A percentile compares a stretch with the other conserved stretches of the same genome.
These are phyloP conservation scores for Massariosphaeria phaeospora DNA, from an alignment of 495 filamentous ascomycete genomes.

Conservation along the genomic window DNA sequence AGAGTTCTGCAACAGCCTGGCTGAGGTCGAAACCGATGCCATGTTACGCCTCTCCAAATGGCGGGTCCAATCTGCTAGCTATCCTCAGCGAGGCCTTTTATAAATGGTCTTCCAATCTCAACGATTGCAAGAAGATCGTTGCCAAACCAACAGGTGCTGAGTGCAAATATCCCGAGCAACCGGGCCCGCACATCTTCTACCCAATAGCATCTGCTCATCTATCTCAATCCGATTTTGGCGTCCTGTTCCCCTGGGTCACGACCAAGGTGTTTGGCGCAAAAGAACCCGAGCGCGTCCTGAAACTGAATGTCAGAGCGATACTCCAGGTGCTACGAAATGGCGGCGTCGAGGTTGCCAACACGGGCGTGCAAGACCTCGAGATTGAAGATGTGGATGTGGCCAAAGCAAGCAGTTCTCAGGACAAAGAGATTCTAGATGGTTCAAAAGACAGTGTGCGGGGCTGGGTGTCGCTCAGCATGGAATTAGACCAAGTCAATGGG, in stretches of 20 bases:
- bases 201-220: conserved; percentile 60
- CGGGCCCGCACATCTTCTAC: conserved; percentile 52
- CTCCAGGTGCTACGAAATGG: conserved; percentile 55
- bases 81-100: conserved; percentile 66
- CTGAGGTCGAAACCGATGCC: conserved; percentile 65
- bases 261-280: conserved; percentile 53
- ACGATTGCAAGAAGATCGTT: conserved; percentile 53
- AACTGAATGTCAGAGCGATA: conserved; percentile 59
- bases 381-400: conserved; percentile 1
- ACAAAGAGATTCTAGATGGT: conserved; percentile 27
- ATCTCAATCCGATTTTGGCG: conserved; percentile 70
- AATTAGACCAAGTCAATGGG: neutral
- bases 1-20: conserved; percentile 48
- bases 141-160: conserved; percentile 33
- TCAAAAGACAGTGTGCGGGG: conserved; percentile 21
- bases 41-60: conserved; percentile 48
- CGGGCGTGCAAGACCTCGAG: conserved; percentile 48
- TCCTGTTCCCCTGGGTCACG: conserved; percentile 66
- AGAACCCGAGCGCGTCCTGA: conserved; percentile 57
- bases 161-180: conserved; percentile 4
- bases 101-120: conserved; percentile 63
- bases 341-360: conserved; percentile 50
- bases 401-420: conserved; percentile 1
- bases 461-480: conserved; percentile 28
- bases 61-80: conserved; percentile 52